These are phyloP conservation scores for Chlorophyllum brunneum DNA, from an alignment of 768 basidiomycete genomes.

Conservation along the genomic window DNA sequence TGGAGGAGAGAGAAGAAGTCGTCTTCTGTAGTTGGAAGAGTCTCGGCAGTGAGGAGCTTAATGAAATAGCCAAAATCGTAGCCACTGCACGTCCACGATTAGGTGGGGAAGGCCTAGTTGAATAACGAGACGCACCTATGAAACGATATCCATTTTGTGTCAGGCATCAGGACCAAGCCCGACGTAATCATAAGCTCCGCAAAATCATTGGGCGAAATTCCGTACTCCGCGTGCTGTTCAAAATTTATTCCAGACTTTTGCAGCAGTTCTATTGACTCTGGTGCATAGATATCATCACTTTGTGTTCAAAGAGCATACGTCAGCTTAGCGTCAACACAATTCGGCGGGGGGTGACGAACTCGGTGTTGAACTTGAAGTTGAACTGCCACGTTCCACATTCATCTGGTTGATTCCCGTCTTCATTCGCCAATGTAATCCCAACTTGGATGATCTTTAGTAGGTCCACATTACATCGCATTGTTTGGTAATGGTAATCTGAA, in stretches of 20 bases:
- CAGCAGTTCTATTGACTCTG: constrained; percentile 93
- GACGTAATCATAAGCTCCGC: constrained; percentile 97
- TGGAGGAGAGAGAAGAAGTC: constrained; percentile 83
- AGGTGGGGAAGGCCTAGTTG: neutral
- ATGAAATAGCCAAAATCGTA: constrained; percentile 99
- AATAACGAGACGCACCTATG: constrained; percentile 70
- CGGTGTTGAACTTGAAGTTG: constrained; percentile 91
- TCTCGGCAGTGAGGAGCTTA: constrained; percentile 83
- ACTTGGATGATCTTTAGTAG: constrained; percentile 96
- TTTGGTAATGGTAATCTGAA: constrained; percentile 99
- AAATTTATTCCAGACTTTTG: constrained; percentile 97
- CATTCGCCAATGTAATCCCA: constrained; percentile 91
- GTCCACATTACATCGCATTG: constrained; percentile 99
- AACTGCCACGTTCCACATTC: constrained; percentile 98
- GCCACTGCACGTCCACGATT: constrained; percentile 51
- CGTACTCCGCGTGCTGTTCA: constrained; percentile 86
- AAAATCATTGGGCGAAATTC: constrained; percentile 91
- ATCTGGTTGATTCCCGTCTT: constrained; percentile 86
- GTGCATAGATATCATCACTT: constrained; percentile 98
- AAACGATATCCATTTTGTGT: constrained; percentile 96
- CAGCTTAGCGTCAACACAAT: neutral
- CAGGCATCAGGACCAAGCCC: constrained; percentile 83
- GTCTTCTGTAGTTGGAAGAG: constrained; percentile 85
- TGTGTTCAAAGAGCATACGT: neutral
- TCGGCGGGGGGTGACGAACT: constrained; percentile 31